Base-by-base conservation (phyloP, 2,329 filamentous ascomycete genomes). In the Aspergillus thermomutatus region DNA sequence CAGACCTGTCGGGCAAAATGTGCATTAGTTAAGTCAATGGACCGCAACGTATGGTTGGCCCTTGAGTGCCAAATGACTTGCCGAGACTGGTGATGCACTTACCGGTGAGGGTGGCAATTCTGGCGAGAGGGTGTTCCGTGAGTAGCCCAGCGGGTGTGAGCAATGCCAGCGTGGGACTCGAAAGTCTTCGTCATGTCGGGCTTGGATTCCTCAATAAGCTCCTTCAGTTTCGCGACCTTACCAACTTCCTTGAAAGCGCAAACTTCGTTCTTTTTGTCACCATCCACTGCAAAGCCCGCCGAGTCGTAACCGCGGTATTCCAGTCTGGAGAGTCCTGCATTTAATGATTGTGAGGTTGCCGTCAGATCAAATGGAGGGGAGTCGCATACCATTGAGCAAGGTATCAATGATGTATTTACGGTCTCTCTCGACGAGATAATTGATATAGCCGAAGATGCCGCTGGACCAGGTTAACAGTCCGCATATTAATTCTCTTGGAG, bases 231-330 rank as follows among this genome's bases (percentile, higher is more conserved):
- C 76, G 88, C 91, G 61, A 99, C 94, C 87, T 99, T 99, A 83
- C 94, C 94, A 62, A 99, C 94, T 82, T 97, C 94, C 84, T 99
- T 99, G 86, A 92, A 97, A 62, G 94, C 92, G 65, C 91, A 86
- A 66, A 97, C 92, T 80, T 97, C 91, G 71, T 96, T 96, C 84
- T 94, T 96, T 87, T 97, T 97, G 84, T 99, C 90, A 62, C 94
- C 94, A 75, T 99, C 94, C 69, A 99, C 81, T 65, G 93, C 93
- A 64, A 99, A 84, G 82, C 94, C 94, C 61, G 94, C 93, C 63
- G 94, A 97, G 78, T 99, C 94, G 78, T 99, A 99, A 68, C 94
- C 94, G 78, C 94, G 90, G 83, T 99, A 99, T 80, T 99, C 94
- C 70, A 99, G 89, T 75, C 94, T 89, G 59, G 91, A 89, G 59